Evolutionary conservation across 2,329 filamentous ascomycete species (phyloP).

Genomic region (Epicoccum nigrum): DNA sequence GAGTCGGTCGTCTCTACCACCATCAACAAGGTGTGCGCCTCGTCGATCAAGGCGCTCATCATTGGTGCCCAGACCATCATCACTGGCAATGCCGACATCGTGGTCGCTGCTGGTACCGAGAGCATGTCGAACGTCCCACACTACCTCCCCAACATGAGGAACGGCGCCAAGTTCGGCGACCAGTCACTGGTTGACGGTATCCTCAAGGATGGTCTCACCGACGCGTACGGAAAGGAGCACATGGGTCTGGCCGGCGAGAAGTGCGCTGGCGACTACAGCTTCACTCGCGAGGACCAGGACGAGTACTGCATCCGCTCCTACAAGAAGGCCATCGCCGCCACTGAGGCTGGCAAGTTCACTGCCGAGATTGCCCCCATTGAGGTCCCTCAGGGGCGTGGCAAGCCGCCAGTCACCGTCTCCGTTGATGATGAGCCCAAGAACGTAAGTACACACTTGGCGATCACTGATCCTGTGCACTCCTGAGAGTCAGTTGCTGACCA

Average conservation of each 20-base stretch:
- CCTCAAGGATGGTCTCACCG: slow-evolving; percentile 91
- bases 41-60: slow-evolving; percentile 90
- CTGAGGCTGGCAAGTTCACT: slow-evolving; percentile 79
- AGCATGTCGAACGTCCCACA: slow-evolving; percentile 99
- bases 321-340: slow-evolving; percentile 87
- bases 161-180: slow-evolving; percentile 91
- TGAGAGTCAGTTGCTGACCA: slow-evolving; percentile 5
- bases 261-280: slow-evolving; percentile 81
- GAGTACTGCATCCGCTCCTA: slow-evolving; percentile 95
- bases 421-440: slow-evolving; percentile 97
- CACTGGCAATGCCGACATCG: slow-evolving; percentile 88
- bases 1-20: slow-evolving; percentile 85
- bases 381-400: slow-evolving; percentile 85
- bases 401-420: slow-evolving; percentile 79
- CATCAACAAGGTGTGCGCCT: slow-evolving; percentile 99
- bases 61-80: slow-evolving; percentile 97
- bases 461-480: not conserved
- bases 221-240: slow-evolving; percentile 94
- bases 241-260: slow-evolving; percentile 96
- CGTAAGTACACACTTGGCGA: slow-evolving; percentile 51
- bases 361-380: slow-evolving; percentile 89
- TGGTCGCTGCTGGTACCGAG: slow-evolving; percentile 93
- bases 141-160: slow-evolving; percentile 88
- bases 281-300: slow-evolving; percentile 87
- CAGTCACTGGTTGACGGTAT: slow-evolving; percentile 88